Conservation (phyloP, 495 filamentous ascomycete species). For the Glarea lozoyensis region DNA sequence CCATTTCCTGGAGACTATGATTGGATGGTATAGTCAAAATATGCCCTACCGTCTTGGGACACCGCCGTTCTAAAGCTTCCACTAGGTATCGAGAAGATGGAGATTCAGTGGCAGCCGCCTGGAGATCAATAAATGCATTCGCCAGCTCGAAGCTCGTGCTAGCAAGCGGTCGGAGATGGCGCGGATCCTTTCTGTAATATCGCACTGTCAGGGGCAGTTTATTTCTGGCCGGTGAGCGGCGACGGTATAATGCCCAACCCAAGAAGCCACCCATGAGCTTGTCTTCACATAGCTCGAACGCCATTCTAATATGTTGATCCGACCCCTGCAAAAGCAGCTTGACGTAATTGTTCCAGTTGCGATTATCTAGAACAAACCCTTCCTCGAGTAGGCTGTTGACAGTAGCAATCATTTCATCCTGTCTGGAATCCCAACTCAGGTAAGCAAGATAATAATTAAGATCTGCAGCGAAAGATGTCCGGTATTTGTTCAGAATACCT, state of each 20-base stretch:
- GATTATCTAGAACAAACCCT: slow-evolving; percentile 60
- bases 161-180: slow-evolving; percentile 42
- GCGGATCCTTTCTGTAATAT: slow-evolving; percentile 25
- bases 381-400: slow-evolving; percentile 40
- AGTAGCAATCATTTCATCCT: slow-evolving; percentile 34
- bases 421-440: slow-evolving; percentile 37
- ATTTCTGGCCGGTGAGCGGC: slow-evolving; percentile 21
- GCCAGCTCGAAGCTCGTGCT: slow-evolving; percentile 46
- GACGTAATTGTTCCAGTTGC: slow-evolving; percentile 55
- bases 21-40: slow-evolving; percentile 44
- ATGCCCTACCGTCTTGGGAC: slow-evolving; percentile 42
- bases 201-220: slow-evolving; percentile 24
- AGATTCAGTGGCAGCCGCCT: slow-evolving; percentile 26
- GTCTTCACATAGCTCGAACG: slow-evolving; percentile 61
- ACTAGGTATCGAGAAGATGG: slow-evolving; percentile 22
- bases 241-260: slow-evolving; percentile 49
- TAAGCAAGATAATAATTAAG: slow-evolving; percentile 33
- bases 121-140: slow-evolving; percentile 33
- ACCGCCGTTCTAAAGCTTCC: slow-evolving; percentile 26
- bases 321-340: slow-evolving; percentile 36
- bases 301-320: slow-evolving; percentile 31
- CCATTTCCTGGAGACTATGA: slow-evolving; percentile 30
- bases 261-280: slow-evolving; percentile 67
- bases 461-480: slow-evolving; percentile 1
- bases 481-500: slow-evolving; percentile 7